phyloP scores from a whole-genome alignment of 345 rosid genomes.

The Eucalyptus lansdowneana region DNA sequence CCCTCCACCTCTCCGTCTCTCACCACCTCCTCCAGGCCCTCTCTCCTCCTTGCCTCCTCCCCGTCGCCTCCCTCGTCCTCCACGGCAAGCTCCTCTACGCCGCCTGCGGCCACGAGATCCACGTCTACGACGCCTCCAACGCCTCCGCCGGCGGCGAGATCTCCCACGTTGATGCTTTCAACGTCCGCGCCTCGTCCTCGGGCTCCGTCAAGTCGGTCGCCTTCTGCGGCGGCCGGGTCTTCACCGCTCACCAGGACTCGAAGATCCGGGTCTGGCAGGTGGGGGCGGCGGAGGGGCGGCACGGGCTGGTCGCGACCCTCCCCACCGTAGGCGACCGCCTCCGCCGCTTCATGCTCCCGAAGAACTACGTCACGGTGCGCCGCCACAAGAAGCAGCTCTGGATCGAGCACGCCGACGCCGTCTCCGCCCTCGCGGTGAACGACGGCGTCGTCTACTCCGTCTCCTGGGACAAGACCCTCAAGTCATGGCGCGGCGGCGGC shows the following conservation, averaged over 20 bases:
- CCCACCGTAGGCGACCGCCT: constrained; percentile 75
- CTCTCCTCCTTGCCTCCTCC: constrained; percentile 19
- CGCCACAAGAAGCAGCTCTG: constrained; percentile 67
- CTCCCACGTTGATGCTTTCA: constrained; percentile 31
- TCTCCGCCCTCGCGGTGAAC: constrained; percentile 56
- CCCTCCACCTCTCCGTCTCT: constrained; percentile 23
- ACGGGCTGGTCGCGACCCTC: constrained; percentile 36
- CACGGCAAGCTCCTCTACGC: constrained; percentile 43
- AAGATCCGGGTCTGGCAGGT: constrained; percentile 81
- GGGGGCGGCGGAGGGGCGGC: constrained; percentile 11
- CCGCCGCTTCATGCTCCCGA: constrained; percentile 61
- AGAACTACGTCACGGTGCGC: constrained; percentile 68
- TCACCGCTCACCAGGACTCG: constrained; percentile 81
- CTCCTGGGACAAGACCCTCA: constrained; percentile 81
- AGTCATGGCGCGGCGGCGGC: constrained; percentile 36
- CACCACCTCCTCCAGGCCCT: constrained; percentile 19
- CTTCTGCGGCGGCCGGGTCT: constrained; percentile 34
- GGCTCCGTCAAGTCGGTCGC: constrained; percentile 62
- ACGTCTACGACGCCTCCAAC: constrained; percentile 47
- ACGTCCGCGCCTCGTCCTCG: constrained; percentile 30
- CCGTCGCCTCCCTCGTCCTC: constrained; percentile 56
- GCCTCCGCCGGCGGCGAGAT: constrained; percentile 16
- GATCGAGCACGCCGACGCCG: constrained; percentile 91
- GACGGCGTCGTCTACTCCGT: constrained; percentile 60
- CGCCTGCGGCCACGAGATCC: constrained; percentile 49